Evolutionary conservation across 306 rosid genomes (phyloP), one percentile per base, ranked within the genome.

Genomic region (Glycine latifolia): DNA sequence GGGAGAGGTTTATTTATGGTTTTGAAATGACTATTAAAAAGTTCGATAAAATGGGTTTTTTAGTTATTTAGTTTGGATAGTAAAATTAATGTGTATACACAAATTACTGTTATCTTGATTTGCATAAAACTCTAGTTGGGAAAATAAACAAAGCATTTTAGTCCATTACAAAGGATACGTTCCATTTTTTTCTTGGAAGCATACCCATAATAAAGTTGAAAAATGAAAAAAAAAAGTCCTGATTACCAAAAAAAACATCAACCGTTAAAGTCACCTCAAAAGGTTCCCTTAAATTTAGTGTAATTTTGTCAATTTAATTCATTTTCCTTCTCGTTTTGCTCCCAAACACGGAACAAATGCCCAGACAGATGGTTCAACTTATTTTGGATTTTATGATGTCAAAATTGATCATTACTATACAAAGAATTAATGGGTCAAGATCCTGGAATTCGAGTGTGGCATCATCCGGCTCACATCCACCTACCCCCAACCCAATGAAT

Each of bases 381-480:
- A 41, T 55, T 52, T 39, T 37, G 20, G 49, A 65, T 73, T 78
- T 69, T 44, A 75, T 1, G 75, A 59, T 49, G 75, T 63, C 83
- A 61, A 67, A 66, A 73, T n/a, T 56, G 62, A 54, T 11, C 41
- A 67, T 13, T 10, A 67, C 53, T 71, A 3, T 80, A 87, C 89
- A 87, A 71, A 87, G 54, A 79, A 80, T 58, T 48, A 53, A 15
- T 14, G 75, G 71, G 33, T 49, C 31, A 20, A 20, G 20, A 20
- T 20, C 20, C 20, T 20, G 20, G 20, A 20, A 20, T 20, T 20
- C 20, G 20, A 20, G 20, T 20, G 67, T 11, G 50, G 54, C 49
- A 79, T 48, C 31, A 75, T 60, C 77, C 1, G 31, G 31, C 31
- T 26, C 31, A 26, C 31, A 26, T 26, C 31, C 31, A 1, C 31